phyloP scores from a whole-genome alignment of 768 basidiomycete genomes.

The Lactarius akahatsu region DNA sequence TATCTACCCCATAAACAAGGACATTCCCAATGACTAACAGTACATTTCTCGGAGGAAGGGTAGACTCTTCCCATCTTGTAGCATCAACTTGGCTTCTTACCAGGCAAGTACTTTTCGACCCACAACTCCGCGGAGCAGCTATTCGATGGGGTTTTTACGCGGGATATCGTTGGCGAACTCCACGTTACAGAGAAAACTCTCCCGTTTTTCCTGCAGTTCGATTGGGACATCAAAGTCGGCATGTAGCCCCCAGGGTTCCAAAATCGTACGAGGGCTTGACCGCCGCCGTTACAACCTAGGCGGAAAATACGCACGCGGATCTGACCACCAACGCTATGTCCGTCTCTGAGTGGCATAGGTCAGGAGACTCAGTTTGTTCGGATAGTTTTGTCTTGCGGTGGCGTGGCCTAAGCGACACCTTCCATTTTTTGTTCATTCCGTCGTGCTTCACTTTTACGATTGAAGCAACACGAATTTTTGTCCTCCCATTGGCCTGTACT shows the following conservation, averaged over 20 bases:
- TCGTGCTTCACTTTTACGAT: too few species aligned
- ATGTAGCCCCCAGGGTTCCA: slow-evolving; percentile 1
- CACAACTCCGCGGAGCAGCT: slow-evolving; percentile 14
- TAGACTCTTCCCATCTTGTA: background rate
- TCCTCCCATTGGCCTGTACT: background rate
- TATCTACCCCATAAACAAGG: slow-evolving; percentile 2
- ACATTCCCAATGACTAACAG: slow-evolving; percentile 4
- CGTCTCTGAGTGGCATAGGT: too few species aligned
- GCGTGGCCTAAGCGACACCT: too few species aligned
- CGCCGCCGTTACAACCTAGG: background rate
- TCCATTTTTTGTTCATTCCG: too few species aligned
- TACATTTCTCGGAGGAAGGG: slow-evolving; percentile 12
- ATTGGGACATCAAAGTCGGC: background rate
- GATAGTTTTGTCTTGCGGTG: background rate
- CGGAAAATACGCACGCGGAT: background rate
- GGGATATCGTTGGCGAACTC: slow-evolving; percentile 19
- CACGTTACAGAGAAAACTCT: slow-evolving; percentile 10
- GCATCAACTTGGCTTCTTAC: background rate
- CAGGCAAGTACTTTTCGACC: slow-evolving; percentile 20
- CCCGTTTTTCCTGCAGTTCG: slow-evolving; percentile 21
- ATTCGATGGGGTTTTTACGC: slow-evolving; percentile 12
- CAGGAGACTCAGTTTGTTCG: background rate
- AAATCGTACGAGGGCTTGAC: slow-evolving; percentile 13
- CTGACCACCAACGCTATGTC: too few species aligned
- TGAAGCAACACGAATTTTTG: too few species aligned